Conservation (phyloP, 176 grass and related monocot species). For the Oryza meridionalis region DNA sequence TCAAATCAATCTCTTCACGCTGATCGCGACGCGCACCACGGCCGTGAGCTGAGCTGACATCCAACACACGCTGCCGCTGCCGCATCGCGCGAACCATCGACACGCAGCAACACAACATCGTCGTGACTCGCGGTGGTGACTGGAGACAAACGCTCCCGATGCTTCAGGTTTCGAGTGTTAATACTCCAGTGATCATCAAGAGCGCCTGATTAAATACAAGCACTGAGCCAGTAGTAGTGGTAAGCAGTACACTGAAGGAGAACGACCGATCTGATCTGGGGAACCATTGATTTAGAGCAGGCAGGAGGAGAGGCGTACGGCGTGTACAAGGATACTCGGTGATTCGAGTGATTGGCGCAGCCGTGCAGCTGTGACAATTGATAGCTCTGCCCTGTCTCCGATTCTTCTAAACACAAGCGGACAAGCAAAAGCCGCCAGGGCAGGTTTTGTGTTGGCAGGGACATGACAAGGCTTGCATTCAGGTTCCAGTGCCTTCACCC, state of each 20-base stretch:
- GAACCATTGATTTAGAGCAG: background rate
- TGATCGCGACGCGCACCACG: background rate
- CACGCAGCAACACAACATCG: conserved; percentile 18
- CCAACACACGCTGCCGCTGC: background rate
- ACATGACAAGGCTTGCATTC: background rate
- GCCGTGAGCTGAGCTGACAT: background rate
- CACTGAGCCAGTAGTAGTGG: background rate
- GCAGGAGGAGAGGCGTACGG: background rate
- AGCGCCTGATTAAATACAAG: background rate
- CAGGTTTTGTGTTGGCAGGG: background rate
- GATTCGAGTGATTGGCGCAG: conserved; percentile 10
- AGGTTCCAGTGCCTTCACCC: background rate
- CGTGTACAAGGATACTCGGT: background rate
- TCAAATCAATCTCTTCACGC: background rate
- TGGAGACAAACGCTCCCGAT: too few relatives aligned
- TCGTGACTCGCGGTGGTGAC: background rate
- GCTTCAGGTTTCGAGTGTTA: too few relatives aligned
- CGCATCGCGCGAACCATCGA: conserved; percentile 2
- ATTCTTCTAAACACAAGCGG: conserved; percentile 29
- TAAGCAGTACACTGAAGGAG: background rate
- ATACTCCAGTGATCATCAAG: background rate
- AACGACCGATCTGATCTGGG: conserved; percentile 9
- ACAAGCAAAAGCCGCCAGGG: conserved; percentile 31
- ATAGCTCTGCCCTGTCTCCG: background rate
- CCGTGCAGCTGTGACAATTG: conserved; percentile 28